Conservation (phyloP, 2,329 filamentous ascomycete genomes). For the Pseudocercospora musae region DNA sequence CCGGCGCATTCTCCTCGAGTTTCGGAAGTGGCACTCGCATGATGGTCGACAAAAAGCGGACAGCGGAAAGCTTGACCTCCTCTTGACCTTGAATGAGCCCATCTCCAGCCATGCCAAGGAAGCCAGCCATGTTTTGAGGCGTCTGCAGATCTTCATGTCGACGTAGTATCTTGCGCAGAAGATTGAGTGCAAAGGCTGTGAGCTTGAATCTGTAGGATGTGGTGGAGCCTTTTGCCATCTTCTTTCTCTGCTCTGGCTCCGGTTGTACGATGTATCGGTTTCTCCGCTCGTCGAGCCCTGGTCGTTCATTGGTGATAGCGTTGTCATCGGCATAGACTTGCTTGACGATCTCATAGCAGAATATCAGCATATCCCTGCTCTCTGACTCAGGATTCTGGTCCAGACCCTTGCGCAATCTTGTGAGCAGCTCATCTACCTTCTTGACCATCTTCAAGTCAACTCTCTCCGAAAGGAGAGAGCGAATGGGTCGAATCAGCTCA, state of each 20-base stretch:
- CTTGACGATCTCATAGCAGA: constrained; percentile 92
- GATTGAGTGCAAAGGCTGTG: constrained; percentile 79
- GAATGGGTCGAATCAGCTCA: constrained; percentile 73
- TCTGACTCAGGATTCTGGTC: constrained; percentile 76
- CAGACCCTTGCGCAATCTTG: constrained; percentile 77
- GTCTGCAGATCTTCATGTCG: constrained; percentile 81
- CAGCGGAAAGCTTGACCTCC: constrained; percentile 84
- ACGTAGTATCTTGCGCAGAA: constrained; percentile 78
- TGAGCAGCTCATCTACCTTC: constrained; percentile 86
- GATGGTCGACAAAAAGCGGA: constrained; percentile 80
- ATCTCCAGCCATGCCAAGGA: constrained; percentile 86
- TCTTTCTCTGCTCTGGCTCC: constrained; percentile 69
- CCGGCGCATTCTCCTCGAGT: constrained; percentile 66
- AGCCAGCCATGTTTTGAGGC: constrained; percentile 74
- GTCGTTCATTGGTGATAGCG: constrained; percentile 33
- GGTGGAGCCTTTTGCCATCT: constrained; percentile 57
- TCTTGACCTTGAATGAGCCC: constrained; percentile 80
- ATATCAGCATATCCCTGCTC: constrained; percentile 79
- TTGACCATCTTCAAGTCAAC: constrained; percentile 77
- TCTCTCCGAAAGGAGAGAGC: constrained; percentile 75
- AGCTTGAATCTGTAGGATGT: constrained; percentile 85
- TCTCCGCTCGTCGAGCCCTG: constrained; percentile 18
- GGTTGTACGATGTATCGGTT: constrained; percentile 68
- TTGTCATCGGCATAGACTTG: constrained; percentile 62
- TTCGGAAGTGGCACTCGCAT: constrained; percentile 75